phyloP scores from a whole-genome alignment of 306 rosid genomes.

The Calophaca sinica region DNA sequence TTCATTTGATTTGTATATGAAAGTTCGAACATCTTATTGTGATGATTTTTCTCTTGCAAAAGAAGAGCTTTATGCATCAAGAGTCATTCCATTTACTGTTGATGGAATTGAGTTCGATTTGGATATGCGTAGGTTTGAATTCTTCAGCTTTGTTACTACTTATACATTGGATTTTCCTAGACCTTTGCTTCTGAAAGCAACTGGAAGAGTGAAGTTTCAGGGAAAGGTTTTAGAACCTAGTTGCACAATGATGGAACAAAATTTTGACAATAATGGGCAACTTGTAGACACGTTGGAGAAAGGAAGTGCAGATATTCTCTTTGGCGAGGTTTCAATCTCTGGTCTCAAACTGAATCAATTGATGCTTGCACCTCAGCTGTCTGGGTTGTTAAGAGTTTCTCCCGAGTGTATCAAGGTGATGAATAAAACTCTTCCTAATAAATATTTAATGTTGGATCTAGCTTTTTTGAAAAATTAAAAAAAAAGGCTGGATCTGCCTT shows the following conservation, averaged over 20 bases:
- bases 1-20: constrained; percentile 79
- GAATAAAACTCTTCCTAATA: constrained; percentile 29
- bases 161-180: constrained; percentile 79
- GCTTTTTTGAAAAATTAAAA: no score
- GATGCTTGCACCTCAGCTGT: constrained; percentile 87
- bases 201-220: constrained; percentile 72
- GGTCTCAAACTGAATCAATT: constrained; percentile 93
- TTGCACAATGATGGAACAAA: constrained; percentile 52
- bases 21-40: constrained; percentile 70
- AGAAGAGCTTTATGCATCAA: constrained; percentile 54
- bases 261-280: constrained; percentile 54
- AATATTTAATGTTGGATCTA: neutral
- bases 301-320: constrained; percentile 60
- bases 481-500: no score
- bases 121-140: constrained; percentile 88
- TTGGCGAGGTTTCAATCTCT: constrained; percentile 79
- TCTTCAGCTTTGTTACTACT: constrained; percentile 71
- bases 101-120: constrained; percentile 86
- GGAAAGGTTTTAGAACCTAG: constrained; percentile 75
- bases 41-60: constrained; percentile 54
- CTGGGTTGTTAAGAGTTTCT: constrained; percentile 76
- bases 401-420: constrained; percentile 74
- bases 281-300: constrained; percentile 49
- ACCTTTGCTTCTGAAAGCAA: constrained; percentile 72
- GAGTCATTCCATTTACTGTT: constrained; percentile 60